Conservation (phyloP, 2,329 filamentous ascomycete genomes). For the Fonsecaea erecta region DNA sequence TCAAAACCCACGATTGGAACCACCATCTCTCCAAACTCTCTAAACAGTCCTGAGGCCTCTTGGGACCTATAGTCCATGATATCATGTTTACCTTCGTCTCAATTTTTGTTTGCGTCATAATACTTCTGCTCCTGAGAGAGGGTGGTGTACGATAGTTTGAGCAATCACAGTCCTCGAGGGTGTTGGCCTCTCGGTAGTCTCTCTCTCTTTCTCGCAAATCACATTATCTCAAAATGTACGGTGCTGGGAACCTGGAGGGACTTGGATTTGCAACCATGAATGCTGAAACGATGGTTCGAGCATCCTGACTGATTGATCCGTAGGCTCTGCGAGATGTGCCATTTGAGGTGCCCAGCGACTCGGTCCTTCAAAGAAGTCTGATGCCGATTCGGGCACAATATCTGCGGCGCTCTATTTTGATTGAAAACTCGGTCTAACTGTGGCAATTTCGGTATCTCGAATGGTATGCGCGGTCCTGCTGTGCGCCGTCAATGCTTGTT, state of each 20-base stretch:
- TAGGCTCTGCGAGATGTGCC: slow-evolving; percentile 36
- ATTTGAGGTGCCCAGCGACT: slow-evolving; percentile 7
- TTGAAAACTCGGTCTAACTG: not conserved
- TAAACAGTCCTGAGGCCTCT: slow-evolving; percentile 26
- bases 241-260: slow-evolving; percentile 1
- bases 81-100: slow-evolving; percentile 22
- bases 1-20: slow-evolving; percentile 13
- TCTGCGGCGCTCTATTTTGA: not conserved
- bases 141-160: slow-evolving; percentile 17
- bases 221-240: not conserved
- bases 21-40: slow-evolving; percentile 17
- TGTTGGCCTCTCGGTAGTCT: slow-evolving; percentile 1
- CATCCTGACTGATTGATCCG: slow-evolving; percentile 12
- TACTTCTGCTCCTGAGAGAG: slow-evolving; percentile 24
- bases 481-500: not conserved
- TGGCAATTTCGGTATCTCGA: not conserved
- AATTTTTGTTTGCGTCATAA: slow-evolving; percentile 16
- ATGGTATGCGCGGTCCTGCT: not conserved
- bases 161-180: slow-evolving; percentile 19
- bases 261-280: slow-evolving; percentile 22
- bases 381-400: not conserved
- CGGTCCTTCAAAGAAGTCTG: not conserved
- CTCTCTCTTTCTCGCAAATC: not conserved
- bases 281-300: slow-evolving; percentile 3
- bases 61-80: slow-evolving; percentile 15